Evolutionary conservation across 2,329 filamentous ascomycete genomes (phyloP).

Genomic region (Lizonia empirigonia): DNA sequence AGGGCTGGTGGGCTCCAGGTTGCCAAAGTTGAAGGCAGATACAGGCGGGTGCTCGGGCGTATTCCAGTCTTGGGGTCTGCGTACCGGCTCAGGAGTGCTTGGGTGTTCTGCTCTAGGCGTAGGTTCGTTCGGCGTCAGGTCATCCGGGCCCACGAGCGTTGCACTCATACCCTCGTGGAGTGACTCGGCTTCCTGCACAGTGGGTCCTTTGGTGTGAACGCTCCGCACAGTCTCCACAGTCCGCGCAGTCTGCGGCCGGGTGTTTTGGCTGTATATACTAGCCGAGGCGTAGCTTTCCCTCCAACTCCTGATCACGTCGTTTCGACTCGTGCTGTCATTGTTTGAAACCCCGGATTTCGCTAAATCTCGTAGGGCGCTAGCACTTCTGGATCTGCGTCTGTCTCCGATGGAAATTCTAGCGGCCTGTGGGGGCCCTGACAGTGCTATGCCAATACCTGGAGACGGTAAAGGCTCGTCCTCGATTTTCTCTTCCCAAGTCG

Average conservation of each 20-base stretch:
- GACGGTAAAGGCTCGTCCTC: constrained; percentile 37
- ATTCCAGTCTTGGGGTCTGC: constrained; percentile 14
- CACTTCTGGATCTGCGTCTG: constrained; percentile 47
- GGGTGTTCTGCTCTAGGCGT: constrained; percentile 16
- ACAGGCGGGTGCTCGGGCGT: constrained; percentile 28
- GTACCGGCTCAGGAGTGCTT: constrained; percentile 15
- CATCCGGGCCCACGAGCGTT: constrained; percentile 29
- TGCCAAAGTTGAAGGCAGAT: constrained; percentile 47
- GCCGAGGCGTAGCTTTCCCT: constrained; percentile 41
- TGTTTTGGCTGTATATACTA: constrained; percentile 38
- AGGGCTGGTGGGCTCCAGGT: constrained; percentile 32
- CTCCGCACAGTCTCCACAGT: constrained; percentile 41
- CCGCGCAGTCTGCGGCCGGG: constrained; percentile 41
- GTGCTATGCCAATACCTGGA: constrained; percentile 43
- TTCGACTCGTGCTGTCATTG: constrained; percentile 33
- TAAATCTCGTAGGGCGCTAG: constrained; percentile 44
- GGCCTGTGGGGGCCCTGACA: constrained; percentile 38
- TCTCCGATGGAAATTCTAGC: constrained; percentile 22
- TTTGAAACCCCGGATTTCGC: constrained; percentile 31
- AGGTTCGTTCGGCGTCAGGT: constrained; percentile 19
- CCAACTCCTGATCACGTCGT: constrained; percentile 47
- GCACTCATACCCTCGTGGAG: constrained; percentile 31
- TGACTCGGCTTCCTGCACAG: constrained; percentile 25
- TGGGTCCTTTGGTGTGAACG: constrained; percentile 29
- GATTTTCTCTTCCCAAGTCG: constrained; percentile 37